Conservation (phyloP, 208 protist genomes). For the Angomonas desouzai region DNA sequence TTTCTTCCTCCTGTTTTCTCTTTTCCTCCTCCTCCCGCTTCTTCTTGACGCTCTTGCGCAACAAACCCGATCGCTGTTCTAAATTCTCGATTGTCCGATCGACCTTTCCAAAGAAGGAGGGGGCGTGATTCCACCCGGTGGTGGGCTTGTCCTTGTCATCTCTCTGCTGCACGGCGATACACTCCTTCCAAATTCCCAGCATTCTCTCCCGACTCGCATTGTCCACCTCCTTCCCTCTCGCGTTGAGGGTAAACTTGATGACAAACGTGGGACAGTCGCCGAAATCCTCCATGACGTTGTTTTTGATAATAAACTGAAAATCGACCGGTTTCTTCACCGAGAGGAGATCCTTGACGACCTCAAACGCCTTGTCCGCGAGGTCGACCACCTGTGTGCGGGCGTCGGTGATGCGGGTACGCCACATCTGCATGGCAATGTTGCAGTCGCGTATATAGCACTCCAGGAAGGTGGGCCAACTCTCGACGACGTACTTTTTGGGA, state of each 20-base stretch:
- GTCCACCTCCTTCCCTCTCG: conserved; percentile 55
- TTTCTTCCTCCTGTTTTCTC: conserved; percentile 40
- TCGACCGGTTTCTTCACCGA: conserved; percentile 61
- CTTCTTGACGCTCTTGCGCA: conserved; percentile 70
- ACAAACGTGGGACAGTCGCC: conserved; percentile 86
- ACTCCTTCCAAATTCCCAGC: conserved; percentile 64
- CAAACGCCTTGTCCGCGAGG: conserved; percentile 44
- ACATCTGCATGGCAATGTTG: conserved; percentile 51
- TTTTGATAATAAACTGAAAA: conserved; percentile 70
- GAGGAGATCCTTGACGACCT: conserved; percentile 56
- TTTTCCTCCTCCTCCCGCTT: conserved; percentile 46
- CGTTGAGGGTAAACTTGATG: conserved; percentile 64
- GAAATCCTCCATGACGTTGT: conserved; percentile 76
- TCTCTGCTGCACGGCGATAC: conserved; percentile 70
- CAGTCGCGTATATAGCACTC: conserved; percentile 69
- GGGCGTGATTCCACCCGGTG: conserved; percentile 46
- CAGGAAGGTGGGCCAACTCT: conserved; percentile 65
- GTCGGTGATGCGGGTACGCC: conserved; percentile 31
- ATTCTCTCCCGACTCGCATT: conserved; percentile 53
- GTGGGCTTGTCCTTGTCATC: conserved; percentile 59
- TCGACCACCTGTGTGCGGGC: conserved; percentile 49
- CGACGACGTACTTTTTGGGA: conserved; percentile 59
- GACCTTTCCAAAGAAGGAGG: conserved; percentile 63
- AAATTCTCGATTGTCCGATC: conserved; percentile 67
- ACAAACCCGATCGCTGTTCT: conserved; percentile 51